Evolutionary conservation across 352 stramenopile genomes (phyloP).

Genomic region (Pythium monospermum): DNA sequence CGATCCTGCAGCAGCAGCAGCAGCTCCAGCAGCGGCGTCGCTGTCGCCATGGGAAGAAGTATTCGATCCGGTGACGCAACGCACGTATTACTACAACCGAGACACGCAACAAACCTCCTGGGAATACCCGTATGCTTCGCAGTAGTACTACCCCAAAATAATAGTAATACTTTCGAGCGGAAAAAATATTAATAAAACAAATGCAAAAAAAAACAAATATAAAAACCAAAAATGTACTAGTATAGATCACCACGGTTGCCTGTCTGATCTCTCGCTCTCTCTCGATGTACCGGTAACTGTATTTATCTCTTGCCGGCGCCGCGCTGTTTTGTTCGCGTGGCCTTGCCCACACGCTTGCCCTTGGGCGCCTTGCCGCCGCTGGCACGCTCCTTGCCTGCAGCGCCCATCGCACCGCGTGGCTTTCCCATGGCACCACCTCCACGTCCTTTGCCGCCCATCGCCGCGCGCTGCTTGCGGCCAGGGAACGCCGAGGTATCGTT

Average conservation of each 20-base stretch:
- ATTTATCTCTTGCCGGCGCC: conserved; percentile 22
- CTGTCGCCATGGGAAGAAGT: conserved; percentile 48
- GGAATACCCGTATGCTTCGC: conserved; percentile 21
- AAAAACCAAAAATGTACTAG: too few species aligned
- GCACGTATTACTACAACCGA: conserved; percentile 64
- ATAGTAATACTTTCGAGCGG: too few species aligned
- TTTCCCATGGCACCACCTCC: not conserved
- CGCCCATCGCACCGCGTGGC: too few species aligned
- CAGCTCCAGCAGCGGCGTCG: not conserved
- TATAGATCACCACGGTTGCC: too few species aligned
- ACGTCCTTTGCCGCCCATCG: not conserved
- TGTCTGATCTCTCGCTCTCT: too few species aligned
- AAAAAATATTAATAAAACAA: too few species aligned
- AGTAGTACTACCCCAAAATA: too few species aligned
- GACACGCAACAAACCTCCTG: conserved; percentile 55
- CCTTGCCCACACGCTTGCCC: conserved; percentile 23
- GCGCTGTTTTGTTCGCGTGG: conserved; percentile 23
- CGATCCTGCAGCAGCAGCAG: not conserved
- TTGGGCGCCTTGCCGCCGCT: conserved; percentile 21
- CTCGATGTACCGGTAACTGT: too few species aligned
- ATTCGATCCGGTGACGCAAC: conserved; percentile 45
- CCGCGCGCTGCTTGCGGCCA: conserved; percentile 22
- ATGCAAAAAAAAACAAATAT: too few species aligned
- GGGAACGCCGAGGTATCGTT: conserved; percentile 76
- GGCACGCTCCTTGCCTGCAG: conserved; percentile 8